A percentile compares a stretch with the other conserved stretches of the same genome.
These are phyloP conservation scores for Erythrophleum ivorense DNA, from an alignment of 331 rosid genomes.

Conservation along the genomic window DNA sequence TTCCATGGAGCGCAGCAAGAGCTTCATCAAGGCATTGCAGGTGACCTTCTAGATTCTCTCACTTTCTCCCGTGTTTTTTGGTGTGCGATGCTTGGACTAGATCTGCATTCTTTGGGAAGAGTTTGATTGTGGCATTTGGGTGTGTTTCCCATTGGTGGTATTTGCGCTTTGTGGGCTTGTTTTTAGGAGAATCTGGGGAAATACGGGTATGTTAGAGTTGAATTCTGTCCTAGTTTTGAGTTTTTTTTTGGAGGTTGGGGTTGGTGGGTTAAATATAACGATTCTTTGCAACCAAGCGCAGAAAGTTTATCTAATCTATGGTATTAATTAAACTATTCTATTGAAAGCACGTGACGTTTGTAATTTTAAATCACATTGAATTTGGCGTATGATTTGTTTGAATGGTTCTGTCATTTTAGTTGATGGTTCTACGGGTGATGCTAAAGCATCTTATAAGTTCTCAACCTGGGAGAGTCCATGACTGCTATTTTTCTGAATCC, in stretches of 20 bases:
- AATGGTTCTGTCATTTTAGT: neutral
- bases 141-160: neutral
- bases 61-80: neutral
- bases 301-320: neutral
- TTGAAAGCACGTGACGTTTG: neutral
- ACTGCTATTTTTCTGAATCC: neutral
- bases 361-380: neutral
- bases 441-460: neutral
- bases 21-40: conserved; percentile 94
- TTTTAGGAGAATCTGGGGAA: conserved; percentile 5
- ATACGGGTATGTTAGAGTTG: neutral
- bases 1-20: conserved; percentile 95
- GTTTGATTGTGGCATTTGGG: conserved; percentile 5
- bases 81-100: neutral
- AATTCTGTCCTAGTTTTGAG: neutral
- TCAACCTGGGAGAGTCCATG: neutral
- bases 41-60: conserved; percentile 43
- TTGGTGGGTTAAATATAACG: neutral
- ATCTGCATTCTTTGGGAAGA: conserved; percentile 32
- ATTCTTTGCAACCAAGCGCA: neutral
- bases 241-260: conserved; percentile 1
- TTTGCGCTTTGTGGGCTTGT: neutral
- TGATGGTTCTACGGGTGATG: neutral
- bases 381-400: neutral
- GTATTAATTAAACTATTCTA: neutral